phyloP scores from a whole-genome alignment of 192 early-diverging fungal species.

The Lobosporangium transversale region DNA sequence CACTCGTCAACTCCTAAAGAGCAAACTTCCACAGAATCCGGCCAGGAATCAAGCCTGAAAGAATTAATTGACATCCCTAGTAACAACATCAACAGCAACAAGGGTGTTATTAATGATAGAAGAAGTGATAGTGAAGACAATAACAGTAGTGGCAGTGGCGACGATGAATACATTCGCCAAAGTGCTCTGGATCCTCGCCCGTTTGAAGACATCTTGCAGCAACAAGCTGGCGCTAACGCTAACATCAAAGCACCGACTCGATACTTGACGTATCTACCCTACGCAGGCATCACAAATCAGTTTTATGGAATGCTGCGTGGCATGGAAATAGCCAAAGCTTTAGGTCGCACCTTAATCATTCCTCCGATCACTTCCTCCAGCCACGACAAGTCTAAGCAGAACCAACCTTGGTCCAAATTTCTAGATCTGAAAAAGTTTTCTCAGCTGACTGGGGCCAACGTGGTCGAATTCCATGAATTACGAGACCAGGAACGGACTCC shows the following conservation, averaged over 20 bases:
- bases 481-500: background rate
- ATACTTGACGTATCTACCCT: conserved; percentile 27
- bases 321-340: conserved; percentile 20
- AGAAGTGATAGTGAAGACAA: no score
- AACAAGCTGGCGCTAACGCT: background rate
- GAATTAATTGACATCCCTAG: no score
- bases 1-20: background rate
- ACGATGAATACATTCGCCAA: background rate
- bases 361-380: conserved; percentile 29
- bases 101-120: conserved; percentile 1
- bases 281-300: conserved; percentile 39
- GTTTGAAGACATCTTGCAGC: conserved; percentile 6
- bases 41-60: no score
- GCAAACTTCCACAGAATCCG: no score
- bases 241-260: no score
- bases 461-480: conserved; percentile 35
- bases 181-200: conserved; percentile 3
- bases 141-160: no score
- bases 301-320: conserved; percentile 37
- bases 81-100: background rate
- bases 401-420: conserved; percentile 41
- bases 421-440: conserved; percentile 24
- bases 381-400: conserved; percentile 24
- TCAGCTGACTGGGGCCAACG: conserved; percentile 9
- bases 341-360: conserved; percentile 33